A percentile compares a stretch with the other conserved stretches of the same genome.
These are phyloP conservation scores for Pseudomonodictys pantanalensis DNA, from an alignment of 495 filamentous ascomycete genomes.

Conservation along the genomic window DNA sequence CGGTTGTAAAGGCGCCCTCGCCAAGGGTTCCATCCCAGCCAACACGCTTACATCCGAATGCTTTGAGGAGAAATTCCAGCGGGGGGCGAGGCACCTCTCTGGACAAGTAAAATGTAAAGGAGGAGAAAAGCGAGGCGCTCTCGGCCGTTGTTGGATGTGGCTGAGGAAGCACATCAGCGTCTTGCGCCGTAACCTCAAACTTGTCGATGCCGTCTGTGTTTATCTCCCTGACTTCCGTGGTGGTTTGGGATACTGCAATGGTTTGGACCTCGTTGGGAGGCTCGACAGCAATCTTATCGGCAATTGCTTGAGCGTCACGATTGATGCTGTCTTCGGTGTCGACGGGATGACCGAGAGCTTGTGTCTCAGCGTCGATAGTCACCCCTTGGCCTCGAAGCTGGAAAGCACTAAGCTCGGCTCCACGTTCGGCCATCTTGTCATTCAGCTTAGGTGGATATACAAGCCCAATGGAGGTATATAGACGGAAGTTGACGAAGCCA, in stretches of 20 bases:
- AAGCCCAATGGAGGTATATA: slow-evolving; percentile 86
- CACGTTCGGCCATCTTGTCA: slow-evolving; percentile 76
- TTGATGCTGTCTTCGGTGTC: slow-evolving; percentile 13
- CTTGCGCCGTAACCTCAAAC: slow-evolving; percentile 71
- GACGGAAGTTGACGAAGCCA: slow-evolving; percentile 89
- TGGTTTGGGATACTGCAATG: slow-evolving; percentile 37
- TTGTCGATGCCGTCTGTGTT: slow-evolving; percentile 73
- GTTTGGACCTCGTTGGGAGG: slow-evolving; percentile 43
- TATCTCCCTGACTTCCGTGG: slow-evolving; percentile 44
- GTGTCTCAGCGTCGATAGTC: slow-evolving; percentile 1
- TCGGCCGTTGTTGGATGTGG: slow-evolving; percentile 59
- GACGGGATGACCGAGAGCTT: too few species aligned
- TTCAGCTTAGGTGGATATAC: slow-evolving; percentile 96
- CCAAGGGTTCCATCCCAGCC: slow-evolving; percentile 89
- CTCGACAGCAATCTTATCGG: slow-evolving; percentile 38
- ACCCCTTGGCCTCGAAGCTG: slow-evolving; percentile 72
- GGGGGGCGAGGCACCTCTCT: slow-evolving; percentile 88
- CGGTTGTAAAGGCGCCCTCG: slow-evolving; percentile 84
- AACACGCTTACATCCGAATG: slow-evolving; percentile 94
- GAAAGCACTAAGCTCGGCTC: slow-evolving; percentile 89
- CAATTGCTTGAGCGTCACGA: slow-evolving; percentile 39
- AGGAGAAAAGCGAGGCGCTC: slow-evolving; percentile 69
- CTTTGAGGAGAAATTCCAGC: slow-evolving; percentile 87
- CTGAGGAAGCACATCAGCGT: slow-evolving; percentile 83
- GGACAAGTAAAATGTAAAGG: slow-evolving; percentile 88